A percentile compares a stretch with the other conserved stretches of the same genome.
phyloP scores from a whole-genome alignment of 73 alveolate species.

The Paramecium primaurelia region DNA sequence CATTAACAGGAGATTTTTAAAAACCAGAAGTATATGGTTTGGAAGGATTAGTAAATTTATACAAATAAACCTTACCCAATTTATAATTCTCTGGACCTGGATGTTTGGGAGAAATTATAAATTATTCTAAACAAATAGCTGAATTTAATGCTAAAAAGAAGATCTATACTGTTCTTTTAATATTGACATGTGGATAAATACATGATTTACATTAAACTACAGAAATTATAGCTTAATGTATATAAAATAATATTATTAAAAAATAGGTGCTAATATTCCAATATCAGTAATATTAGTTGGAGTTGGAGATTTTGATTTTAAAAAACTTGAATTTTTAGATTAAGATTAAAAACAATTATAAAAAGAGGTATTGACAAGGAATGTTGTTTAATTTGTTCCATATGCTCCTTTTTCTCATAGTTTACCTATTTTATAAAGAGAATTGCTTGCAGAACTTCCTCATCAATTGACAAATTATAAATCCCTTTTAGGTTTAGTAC shows the following conservation, averaged over 20 bases:
- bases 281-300: slow-evolving; percentile 91
- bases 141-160: not conserved
- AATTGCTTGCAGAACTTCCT: slow-evolving; percentile 95
- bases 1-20: slow-evolving; percentile 70
- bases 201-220: slow-evolving; percentile 59
- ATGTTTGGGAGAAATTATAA: slow-evolving; percentile 66
- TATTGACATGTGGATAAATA: slow-evolving; percentile 83
- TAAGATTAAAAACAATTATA: slow-evolving; percentile 79
- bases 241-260: too few species aligned
- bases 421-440: slow-evolving; percentile 80
- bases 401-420: slow-evolving; percentile 68
- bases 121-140: slow-evolving; percentile 62
- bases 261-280: slow-evolving; percentile 62
- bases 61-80: slow-evolving; percentile 64
- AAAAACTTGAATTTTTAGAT: slow-evolving; percentile 83
- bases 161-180: slow-evolving; percentile 67
- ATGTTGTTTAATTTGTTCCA: slow-evolving; percentile 86
- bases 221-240: slow-evolving; percentile 18
- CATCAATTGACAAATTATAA: slow-evolving; percentile 78
- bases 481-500: slow-evolving; percentile 13
- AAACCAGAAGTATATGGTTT: slow-evolving; percentile 77
- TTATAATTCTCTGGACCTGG: slow-evolving; percentile 85
- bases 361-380: slow-evolving; percentile 71
- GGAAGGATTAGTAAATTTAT: slow-evolving; percentile 64
- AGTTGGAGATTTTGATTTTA: slow-evolving; percentile 90